Percentiles rank a stretch among this genome's conserved stretches.
Evolutionary conservation across 2,329 filamentous ascomycete species (phyloP).

Genomic region (Monosporascus sp.): DNA sequence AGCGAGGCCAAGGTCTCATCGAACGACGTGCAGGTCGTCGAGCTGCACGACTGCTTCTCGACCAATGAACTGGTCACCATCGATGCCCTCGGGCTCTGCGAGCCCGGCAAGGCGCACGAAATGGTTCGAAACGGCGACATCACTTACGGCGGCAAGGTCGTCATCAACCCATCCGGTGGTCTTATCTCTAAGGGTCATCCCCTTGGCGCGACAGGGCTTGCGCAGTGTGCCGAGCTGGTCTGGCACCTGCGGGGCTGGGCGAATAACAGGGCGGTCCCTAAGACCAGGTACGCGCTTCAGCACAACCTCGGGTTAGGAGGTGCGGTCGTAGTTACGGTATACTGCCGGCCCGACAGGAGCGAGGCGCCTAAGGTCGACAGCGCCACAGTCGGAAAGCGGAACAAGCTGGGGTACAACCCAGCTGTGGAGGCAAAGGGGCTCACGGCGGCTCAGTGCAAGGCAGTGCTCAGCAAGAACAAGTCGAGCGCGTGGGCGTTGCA

Average conservation of each 20-base stretch:
- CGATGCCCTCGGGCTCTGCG: constrained; percentile 76
- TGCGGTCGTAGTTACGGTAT: constrained; percentile 85
- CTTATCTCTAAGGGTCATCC: constrained; percentile 96
- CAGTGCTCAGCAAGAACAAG: constrained; percentile 64
- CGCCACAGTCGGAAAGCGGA: constrained; percentile 60
- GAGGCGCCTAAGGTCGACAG: constrained; percentile 56
- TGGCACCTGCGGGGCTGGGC: constrained; percentile 97
- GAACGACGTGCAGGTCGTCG: constrained; percentile 73
- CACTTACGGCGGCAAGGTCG: constrained; percentile 78
- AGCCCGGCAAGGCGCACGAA: constrained; percentile 83
- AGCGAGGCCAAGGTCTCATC: constrained; percentile 67
- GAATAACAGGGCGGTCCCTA: constrained; percentile 71
- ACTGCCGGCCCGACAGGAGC: constrained; percentile 75
- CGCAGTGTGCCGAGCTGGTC: constrained; percentile 89
- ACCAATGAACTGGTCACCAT: constrained; percentile 91
- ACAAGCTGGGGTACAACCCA: constrained; percentile 82
- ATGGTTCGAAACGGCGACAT: constrained; percentile 84
- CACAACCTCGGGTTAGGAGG: constrained; percentile 93
- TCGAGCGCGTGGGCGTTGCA: constrained; percentile 71
- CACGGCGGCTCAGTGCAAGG: constrained; percentile 67
- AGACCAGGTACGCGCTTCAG: constrained; percentile 72
- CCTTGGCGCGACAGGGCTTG: constrained; percentile 87
- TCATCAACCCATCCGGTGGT: constrained; percentile 91
- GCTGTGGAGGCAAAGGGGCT: constrained; percentile 87
- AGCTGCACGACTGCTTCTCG: constrained; percentile 95